Percentiles rank a stretch among this genome's conserved stretches.
These are phyloP conservation scores for Podila horticola DNA, from an alignment of 192 early-diverging fungal genomes.

Conservation along the genomic window DNA sequence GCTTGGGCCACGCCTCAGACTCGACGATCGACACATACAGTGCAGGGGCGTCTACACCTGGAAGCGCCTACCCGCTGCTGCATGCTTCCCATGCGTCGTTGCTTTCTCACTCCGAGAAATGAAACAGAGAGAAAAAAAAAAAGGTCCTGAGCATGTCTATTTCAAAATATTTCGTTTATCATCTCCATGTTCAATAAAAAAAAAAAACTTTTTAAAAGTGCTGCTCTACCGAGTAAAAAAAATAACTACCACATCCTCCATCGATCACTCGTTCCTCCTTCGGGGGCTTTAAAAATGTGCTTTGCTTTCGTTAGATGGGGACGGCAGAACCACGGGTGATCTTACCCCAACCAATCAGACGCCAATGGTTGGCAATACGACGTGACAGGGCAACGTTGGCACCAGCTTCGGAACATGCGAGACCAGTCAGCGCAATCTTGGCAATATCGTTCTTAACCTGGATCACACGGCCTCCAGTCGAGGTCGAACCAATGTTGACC, in stretches of 20 bases:
- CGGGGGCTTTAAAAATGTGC: background rate
- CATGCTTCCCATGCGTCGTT: no score
- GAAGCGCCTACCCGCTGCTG: no score
- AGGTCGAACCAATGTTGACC: conserved; percentile 97
- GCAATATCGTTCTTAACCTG: conserved; percentile 95
- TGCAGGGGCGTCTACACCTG: no score
- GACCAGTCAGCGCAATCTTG: conserved; percentile 89
- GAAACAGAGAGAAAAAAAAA: no score
- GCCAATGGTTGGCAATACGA: conserved; percentile 98
- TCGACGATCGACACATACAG: no score
- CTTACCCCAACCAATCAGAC: conserved; percentile 98
- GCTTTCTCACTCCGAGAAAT: no score
- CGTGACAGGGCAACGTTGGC: conserved; percentile 97
- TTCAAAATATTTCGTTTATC: no score
- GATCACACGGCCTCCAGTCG: conserved; percentile 94
- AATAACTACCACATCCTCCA: background rate
- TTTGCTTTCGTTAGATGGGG: conserved; percentile 32
- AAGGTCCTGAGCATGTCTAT: no score
- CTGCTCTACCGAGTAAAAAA: no score
- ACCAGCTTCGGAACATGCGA: conserved; percentile 94
- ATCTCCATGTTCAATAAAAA: no score
- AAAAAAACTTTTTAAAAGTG: no score
- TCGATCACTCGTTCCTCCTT: background rate
- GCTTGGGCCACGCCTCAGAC: no score
- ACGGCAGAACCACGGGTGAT: conserved; percentile 88